phyloP scores from a whole-genome alignment of 1,139 yeast species.

The Pichia terricola region DNA sequence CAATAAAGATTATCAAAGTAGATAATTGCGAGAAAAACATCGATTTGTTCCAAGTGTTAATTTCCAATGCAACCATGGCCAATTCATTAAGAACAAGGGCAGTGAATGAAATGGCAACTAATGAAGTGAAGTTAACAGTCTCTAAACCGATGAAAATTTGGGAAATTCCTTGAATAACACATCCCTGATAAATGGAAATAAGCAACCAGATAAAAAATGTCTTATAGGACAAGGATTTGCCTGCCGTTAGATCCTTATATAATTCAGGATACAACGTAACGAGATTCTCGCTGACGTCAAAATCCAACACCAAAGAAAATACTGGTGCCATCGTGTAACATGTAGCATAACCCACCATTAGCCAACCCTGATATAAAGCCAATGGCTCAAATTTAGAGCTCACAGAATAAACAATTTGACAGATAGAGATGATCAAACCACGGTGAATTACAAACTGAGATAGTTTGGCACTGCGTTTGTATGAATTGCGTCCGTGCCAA shows the following conservation, averaged over 20 bases:
- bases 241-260: constrained; percentile 84
- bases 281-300: constrained; percentile 83
- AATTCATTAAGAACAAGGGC: constrained; percentile 77
- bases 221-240: constrained; percentile 73
- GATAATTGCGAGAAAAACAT: constrained; percentile 69
- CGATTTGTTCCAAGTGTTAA: constrained; percentile 76
- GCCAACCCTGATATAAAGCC: constrained; percentile 90
- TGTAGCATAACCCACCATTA: constrained; percentile 98
- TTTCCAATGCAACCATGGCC: constrained; percentile 87
- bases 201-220: constrained; percentile 90
- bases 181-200: constrained; percentile 82
- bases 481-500: constrained; percentile 98
- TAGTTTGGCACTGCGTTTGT: constrained; percentile 87
- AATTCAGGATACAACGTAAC: constrained; percentile 91
- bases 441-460: constrained; percentile 96
- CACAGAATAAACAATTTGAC: constrained; percentile 88
- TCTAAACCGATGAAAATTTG: constrained; percentile 66
- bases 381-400: constrained; percentile 85
- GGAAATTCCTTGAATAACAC: constrained; percentile 67
- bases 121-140: constrained; percentile 43
- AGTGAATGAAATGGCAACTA: constrained; percentile 82
- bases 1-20: constrained; percentile 59
- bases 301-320: constrained; percentile 82
- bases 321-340: constrained; percentile 98
- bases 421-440: constrained; percentile 89